Base-by-base conservation (phyloP, 495 filamentous ascomycete species). In the Trichoderma orchidacearum region DNA sequence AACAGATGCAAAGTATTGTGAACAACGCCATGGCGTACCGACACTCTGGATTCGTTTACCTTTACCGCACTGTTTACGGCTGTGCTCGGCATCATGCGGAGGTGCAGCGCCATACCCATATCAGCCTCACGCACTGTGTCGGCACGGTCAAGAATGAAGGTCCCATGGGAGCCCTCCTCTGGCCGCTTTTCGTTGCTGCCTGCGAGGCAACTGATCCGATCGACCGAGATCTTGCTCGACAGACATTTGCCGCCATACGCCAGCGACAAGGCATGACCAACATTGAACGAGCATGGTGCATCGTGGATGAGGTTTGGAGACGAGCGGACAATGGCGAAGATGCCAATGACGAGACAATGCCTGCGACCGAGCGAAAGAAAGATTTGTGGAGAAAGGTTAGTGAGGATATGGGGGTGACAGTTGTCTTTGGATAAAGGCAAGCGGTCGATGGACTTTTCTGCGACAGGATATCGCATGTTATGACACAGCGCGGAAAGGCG, bases 11-110 rank as follows among this genome's bases (percentile, higher is more conserved):
- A 56, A 72, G 66, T n/a, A 80, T 81, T 54, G 60, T 80, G 8
- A 75, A 81, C 64, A 84, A 83, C 59, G 78, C 81, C 12, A 70
- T 83, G 52, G 80, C 81, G 7, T 83, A 84, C 60, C 78, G 79
- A 12, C 79, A 84, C 58, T 78, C 77, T 15, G 76, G 78, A 5
- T 76, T 81, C 55, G 78, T 84, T 3, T 82, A 82, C 59, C 73
- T 85, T 25, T 80, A 83, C 61, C 77, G 81, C 51, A 77, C 72
- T 21, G 72, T 83, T 25, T 72, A 76, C 56, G 62, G 63, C 11
- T 69, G 68, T 41, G 61, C 74, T 17, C 70, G 78, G 31, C 62
- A 61, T 3, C 71, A 78, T 52, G 53, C 67, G 11, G 62, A 68
- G 12, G 76, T 83, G 13, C 80, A 83, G 58, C 68, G 65, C 30